Evolutionary conservation across 2,329 filamentous ascomycete species (phyloP), one percentile per base, ranked within the genome.

Genomic region (Xylaria sp.): DNA sequence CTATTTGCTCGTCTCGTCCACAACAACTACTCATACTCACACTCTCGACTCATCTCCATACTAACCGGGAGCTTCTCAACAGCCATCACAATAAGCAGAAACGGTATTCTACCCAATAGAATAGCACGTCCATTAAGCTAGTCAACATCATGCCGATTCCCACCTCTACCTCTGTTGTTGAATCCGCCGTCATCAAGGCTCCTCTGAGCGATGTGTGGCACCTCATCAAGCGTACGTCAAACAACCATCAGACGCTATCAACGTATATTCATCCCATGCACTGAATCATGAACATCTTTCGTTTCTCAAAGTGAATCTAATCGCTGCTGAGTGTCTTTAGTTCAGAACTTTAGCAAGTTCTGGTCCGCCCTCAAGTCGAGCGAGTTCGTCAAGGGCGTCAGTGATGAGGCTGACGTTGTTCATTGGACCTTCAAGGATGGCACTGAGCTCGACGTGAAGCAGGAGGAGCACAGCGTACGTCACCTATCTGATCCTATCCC

Each of bases 341-440:
- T 92, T 48, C 86, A 89, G 79, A 85, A 90, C 79, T 92, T 93
- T 81, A 80, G 82, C 82, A 85, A 87, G 76, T 93, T 91, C 84
- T 92, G 89, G 89, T 82, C 84, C 54, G 86, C 87, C 71, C 85
- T 93, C 54, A 82, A 85, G 72, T 86, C 85, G 77, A 88, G 86
- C 78, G 88, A 91, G 79, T 85, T 83, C 75, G 88, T 90, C 80
- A 90, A 91, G 83, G 89, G 88, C 60, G 80, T 85, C 15, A 87
- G 83, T 58, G 80, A 84, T n/a, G 90, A 92, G 80, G 88, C 90
- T 54, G 90, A 92, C 75, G 81, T 92, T 66, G 86, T 91, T 76
- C 86, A 86, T 79, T 92, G 90, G 90, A 87, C 85, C 23, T 93
- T 92, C 84, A 89, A 89, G 79, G 91, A 93, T 75, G 90, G 89